Percentiles rank a stretch among this genome's conserved stretches.
Evolutionary conservation across 495 filamentous ascomycete species (phyloP).

Genomic region (Aspergillus coremiiformis): DNA sequence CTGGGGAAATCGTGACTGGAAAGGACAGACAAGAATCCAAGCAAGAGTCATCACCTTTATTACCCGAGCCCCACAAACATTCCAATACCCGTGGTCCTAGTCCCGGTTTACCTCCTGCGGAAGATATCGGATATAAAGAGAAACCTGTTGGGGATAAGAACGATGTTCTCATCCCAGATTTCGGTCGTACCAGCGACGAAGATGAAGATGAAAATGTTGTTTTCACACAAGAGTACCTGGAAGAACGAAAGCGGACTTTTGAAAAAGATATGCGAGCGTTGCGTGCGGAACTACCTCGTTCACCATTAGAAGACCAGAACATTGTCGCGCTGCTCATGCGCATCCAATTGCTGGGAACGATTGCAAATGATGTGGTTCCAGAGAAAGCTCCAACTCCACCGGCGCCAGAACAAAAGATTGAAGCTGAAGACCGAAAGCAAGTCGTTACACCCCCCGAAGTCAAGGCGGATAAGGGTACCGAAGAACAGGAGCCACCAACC

Average conservation of each 20-base stretch:
- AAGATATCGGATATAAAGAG: not conserved
- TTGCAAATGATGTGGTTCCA: conserved; percentile 22
- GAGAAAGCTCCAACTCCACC: conserved; percentile 18
- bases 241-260: conserved; percentile 41
- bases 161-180: conserved; percentile 24
- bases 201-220: conserved; percentile 41
- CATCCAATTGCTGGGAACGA: conserved; percentile 40
- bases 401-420: conserved; percentile 19
- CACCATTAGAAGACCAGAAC: conserved; percentile 38
- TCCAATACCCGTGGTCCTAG: not conserved
- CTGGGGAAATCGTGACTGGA: conserved; percentile 5
- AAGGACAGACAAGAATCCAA: conserved; percentile 1
- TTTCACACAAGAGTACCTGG: conserved; percentile 45
- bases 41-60: not conserved
- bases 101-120: not conserved
- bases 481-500: conserved; percentile 28
- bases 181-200: conserved; percentile 33
- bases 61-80: not conserved
- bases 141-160: not conserved
- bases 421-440: not conserved
- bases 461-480: conserved; percentile 23
- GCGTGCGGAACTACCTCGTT: conserved; percentile 38
- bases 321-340: conserved; percentile 39
- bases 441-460: not conserved
- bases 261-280: conserved; percentile 41